Evolutionary conservation across 2,329 filamentous ascomycete species (phyloP).

Genomic region (Fonsecaea pugnacius): DNA sequence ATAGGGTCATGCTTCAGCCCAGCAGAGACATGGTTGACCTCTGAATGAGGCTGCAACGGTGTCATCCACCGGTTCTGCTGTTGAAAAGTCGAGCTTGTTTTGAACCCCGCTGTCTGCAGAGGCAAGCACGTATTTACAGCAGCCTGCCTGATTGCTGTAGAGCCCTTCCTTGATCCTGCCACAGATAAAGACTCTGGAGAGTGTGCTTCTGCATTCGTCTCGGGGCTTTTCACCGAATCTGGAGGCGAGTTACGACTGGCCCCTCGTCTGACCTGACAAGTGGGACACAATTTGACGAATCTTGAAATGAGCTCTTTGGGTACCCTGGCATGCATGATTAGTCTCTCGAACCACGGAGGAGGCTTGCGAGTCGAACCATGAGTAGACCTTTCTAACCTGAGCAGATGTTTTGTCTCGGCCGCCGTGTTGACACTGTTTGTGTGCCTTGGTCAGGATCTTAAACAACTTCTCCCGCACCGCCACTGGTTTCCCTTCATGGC

Average conservation of each 20-base stretch:
- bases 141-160: constrained; percentile 15
- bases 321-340: constrained; percentile 45
- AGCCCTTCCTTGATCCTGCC: constrained; percentile 25
- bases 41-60: constrained; percentile 27
- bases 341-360: not conserved
- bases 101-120: constrained; percentile 33
- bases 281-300: constrained; percentile 57
- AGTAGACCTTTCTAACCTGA: constrained; percentile 55
- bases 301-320: constrained; percentile 58
- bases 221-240: constrained; percentile 29
- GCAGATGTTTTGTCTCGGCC: constrained; percentile 60
- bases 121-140: constrained; percentile 22
- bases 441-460: constrained; percentile 56
- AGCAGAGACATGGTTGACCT: constrained; percentile 4
- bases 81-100: constrained; percentile 31
- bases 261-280: constrained; percentile 54
- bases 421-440: constrained; percentile 57
- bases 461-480: constrained; percentile 58
- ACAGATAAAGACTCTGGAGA: constrained; percentile 20
- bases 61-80: constrained; percentile 38
- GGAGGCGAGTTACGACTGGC: constrained; percentile 37
- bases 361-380: constrained; percentile 47
- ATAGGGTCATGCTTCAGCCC: constrained; percentile 6
- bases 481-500: constrained; percentile 58
- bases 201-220: constrained; percentile 20